phyloP scores from a whole-genome alignment of 2,329 filamentous ascomycete genomes.

The Trichoderma sp. region DNA sequence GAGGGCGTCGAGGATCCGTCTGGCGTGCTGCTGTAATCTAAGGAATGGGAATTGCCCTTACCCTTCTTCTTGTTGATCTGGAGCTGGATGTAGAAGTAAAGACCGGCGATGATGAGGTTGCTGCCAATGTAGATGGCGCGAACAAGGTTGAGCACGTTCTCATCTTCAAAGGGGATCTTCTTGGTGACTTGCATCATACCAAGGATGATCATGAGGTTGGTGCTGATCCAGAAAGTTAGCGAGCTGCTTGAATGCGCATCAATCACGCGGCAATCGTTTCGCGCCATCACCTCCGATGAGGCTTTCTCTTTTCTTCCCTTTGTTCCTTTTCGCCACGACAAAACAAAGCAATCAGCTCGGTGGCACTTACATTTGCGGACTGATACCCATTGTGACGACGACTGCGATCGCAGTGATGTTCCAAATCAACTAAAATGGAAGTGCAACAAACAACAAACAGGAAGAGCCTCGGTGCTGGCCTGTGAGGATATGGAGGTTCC shows the following conservation, averaged over 20 bases:
- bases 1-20: background rate
- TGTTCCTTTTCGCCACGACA: background rate
- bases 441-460: background rate
- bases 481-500: conserved; percentile 1
- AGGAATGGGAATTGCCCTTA: conserved; percentile 49
- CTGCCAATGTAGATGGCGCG: conserved; percentile 60
- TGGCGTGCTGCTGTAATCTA: background rate
- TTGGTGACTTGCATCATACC: conserved; percentile 99
- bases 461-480: conserved; percentile 1
- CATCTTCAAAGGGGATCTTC: conserved; percentile 92
- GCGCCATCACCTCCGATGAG: conserved; percentile 7
- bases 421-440: background rate
- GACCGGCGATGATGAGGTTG: conserved; percentile 78
- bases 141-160: conserved; percentile 59
- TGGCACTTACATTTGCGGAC: conserved; percentile 63
- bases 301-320: background rate
- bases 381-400: conserved; percentile 62
- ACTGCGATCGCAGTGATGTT: conserved; percentile 8
- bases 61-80: conserved; percentile 97
- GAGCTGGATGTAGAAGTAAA: conserved; percentile 84
- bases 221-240: conserved; percentile 55
- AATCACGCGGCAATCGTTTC: conserved; percentile 18
- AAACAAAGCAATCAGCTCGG: background rate
- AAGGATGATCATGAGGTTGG: conserved; percentile 92
- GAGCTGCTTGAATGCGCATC: background rate